Conservation (phyloP, 192 early-diverging fungal species). For the Coemansia sp. region DNA sequence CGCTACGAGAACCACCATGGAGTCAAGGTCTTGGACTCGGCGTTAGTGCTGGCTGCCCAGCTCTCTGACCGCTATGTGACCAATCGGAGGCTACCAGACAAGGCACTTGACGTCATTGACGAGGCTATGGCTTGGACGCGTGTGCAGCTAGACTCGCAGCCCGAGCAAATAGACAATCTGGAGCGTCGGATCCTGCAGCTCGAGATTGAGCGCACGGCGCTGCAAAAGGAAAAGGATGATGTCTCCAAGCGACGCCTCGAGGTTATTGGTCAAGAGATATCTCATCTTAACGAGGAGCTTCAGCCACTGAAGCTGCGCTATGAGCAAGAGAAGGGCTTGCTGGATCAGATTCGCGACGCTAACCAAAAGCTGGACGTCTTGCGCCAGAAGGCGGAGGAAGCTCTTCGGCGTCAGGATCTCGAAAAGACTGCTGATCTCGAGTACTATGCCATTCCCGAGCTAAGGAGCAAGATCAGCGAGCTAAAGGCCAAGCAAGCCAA, state of each 20-base stretch:
- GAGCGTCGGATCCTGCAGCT: slow-evolving; percentile 90
- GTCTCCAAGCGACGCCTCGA: slow-evolving; percentile 74
- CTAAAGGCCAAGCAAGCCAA: slow-evolving; percentile 67
- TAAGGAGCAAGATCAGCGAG: slow-evolving; percentile 69
- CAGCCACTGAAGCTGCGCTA: slow-evolving; percentile 85
- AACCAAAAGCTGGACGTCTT: slow-evolving; percentile 87
- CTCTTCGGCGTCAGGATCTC: slow-evolving; percentile 79
- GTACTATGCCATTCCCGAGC: slow-evolving; percentile 91
- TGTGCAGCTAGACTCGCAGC: slow-evolving; percentile 95
- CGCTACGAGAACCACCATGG: slow-evolving; percentile 78
- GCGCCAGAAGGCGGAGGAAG: slow-evolving; percentile 81
- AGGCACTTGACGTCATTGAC: slow-evolving; percentile 84
- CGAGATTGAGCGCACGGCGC: slow-evolving; percentile 92
- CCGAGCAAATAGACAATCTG: slow-evolving; percentile 94
- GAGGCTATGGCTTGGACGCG: slow-evolving; percentile 95
- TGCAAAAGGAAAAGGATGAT: slow-evolving; percentile 89
- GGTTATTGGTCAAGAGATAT: slow-evolving; percentile 81
- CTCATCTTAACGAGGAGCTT: slow-evolving; percentile 78
- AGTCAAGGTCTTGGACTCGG: slow-evolving; percentile 66
- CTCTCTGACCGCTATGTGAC: slow-evolving; percentile 78
- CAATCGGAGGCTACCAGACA: slow-evolving; percentile 74
- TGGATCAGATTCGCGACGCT: slow-evolving; percentile 84
- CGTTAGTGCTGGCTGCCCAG: slow-evolving; percentile 70
- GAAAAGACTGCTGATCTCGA: slow-evolving; percentile 88
- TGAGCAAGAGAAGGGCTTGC: slow-evolving; percentile 77